Evolutionary conservation across 192 early-diverging fungal species (phyloP).

Genomic region (Podila epicladia): DNA sequence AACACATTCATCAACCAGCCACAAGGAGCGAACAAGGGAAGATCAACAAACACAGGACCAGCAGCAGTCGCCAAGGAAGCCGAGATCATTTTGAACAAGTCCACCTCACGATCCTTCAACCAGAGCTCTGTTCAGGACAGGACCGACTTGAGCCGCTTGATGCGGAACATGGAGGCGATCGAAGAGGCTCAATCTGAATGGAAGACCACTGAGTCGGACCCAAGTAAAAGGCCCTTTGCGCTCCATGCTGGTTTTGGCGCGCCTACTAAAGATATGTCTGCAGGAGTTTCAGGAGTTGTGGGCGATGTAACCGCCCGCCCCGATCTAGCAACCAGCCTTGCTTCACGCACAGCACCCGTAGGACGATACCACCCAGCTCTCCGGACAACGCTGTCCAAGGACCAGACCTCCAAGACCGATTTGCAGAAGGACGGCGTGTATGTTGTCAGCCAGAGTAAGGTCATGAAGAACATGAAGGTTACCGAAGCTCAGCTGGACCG

Average conservation of each 20-base stretch:
- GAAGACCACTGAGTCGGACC: constrained; percentile 23
- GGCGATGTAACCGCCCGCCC: constrained; percentile 13
- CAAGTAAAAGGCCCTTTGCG: constrained; percentile 27
- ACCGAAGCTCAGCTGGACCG: constrained; percentile 39
- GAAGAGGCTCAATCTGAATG: constrained; percentile 37
- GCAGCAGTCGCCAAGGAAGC: constrained; percentile 31
- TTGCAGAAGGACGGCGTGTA: constrained; percentile 46
- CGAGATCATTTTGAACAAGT: constrained; percentile 41
- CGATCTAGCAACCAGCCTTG: constrained; percentile 19
- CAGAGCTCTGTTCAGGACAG: constrained; percentile 26
- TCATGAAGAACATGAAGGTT: constrained; percentile 39
- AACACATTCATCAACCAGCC: constrained; percentile 40
- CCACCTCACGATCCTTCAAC: constrained; percentile 39
- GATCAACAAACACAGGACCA: constrained; percentile 3
- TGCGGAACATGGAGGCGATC: constrained; percentile 40
- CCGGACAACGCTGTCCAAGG: constrained; percentile 45
- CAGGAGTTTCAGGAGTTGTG: constrained; percentile 7
- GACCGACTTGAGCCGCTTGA: constrained; percentile 25
- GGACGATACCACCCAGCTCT: constrained; percentile 34
- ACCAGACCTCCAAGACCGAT: constrained; percentile 46
- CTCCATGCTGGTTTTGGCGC: constrained; percentile 23
- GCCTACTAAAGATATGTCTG: constrained; percentile 20
- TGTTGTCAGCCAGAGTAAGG: constrained; percentile 36
- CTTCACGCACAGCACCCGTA: constrained; percentile 14
- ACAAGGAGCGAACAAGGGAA: constrained; percentile 1